Conservation (phyloP, 345 rosid species). For the Eutrema heterophyllum region DNA sequence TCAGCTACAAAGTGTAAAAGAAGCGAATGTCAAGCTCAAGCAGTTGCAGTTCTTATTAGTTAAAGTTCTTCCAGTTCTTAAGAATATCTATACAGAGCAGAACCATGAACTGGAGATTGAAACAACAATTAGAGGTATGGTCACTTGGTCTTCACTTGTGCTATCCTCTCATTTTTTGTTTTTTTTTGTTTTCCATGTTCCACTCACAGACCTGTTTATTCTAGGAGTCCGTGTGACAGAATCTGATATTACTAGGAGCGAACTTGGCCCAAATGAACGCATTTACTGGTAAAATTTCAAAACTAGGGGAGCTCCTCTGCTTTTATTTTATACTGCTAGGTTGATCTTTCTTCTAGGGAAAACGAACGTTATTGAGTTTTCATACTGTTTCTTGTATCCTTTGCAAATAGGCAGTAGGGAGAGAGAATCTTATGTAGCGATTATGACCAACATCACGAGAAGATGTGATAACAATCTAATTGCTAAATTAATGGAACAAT, state of each 20-base stretch:
- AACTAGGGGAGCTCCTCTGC: not conserved
- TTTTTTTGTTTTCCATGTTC: not conserved
- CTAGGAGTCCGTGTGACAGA: slow-evolving; percentile 18
- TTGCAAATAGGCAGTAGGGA: slow-evolving; percentile 5
- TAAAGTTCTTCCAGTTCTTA: slow-evolving; percentile 30
- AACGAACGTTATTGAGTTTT: not conserved
- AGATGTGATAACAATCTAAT: not conserved
- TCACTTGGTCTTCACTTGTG: not conserved
- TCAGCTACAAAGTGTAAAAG: not conserved
- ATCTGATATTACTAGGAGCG: slow-evolving; percentile 8
- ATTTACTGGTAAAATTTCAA: slow-evolving; percentile 17
- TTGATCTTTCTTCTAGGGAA: not conserved
- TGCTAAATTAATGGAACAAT: not conserved
- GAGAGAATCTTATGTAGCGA: not conserved
- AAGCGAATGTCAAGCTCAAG: slow-evolving; percentile 17
- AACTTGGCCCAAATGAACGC: slow-evolving; percentile 21
- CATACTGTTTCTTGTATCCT: not conserved
- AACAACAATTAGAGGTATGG: slow-evolving; percentile 17
- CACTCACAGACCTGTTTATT: not conserved
- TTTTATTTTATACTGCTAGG: not conserved
- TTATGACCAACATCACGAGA: not conserved
- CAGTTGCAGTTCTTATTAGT: slow-evolving; percentile 33
- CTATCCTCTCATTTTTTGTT: slow-evolving; percentile 7
- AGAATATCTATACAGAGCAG: slow-evolving; percentile 21
- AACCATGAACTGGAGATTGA: slow-evolving; percentile 34